Conservation (phyloP, 352 stramenopile genomes). For the Elongisporangium anandrum region DNA sequence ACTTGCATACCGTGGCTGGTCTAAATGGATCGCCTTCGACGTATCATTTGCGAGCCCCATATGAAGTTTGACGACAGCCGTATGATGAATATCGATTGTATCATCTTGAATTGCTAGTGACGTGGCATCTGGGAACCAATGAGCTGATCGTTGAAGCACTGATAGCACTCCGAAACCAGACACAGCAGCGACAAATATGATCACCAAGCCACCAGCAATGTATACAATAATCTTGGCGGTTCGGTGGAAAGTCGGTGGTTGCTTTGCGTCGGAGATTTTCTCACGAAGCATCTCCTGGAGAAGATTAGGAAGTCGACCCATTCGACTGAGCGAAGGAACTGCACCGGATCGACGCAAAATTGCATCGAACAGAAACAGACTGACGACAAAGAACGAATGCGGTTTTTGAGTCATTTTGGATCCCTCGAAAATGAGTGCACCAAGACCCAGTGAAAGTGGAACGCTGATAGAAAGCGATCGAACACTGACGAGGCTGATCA, state of each 20-base stretch:
- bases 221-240: constrained; percentile 64
- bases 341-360: constrained; percentile 52
- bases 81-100: constrained; percentile 61
- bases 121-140: constrained; percentile 80
- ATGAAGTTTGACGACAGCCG: constrained; percentile 80
- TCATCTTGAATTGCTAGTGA: constrained; percentile 59
- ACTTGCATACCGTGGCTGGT: constrained; percentile 64
- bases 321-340: constrained; percentile 40
- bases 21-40: constrained; percentile 27
- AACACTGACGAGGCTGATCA: constrained; percentile 54
- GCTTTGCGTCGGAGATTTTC: constrained; percentile 34
- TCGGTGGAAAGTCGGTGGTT: constrained; percentile 43
- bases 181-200: constrained; percentile 64
- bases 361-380: constrained; percentile 73
- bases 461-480: constrained; percentile 41
- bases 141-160: constrained; percentile 54
- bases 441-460: constrained; percentile 45
- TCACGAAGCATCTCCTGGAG: constrained; percentile 67
- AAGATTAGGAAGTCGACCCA: constrained; percentile 31
- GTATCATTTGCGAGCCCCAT: constrained; percentile 56
- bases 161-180: constrained; percentile 77
- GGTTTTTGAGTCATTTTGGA: constrained; percentile 77
- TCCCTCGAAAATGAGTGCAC: constrained; percentile 49
- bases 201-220: constrained; percentile 50
- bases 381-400: constrained; percentile 69